These are phyloP conservation scores for Ophiostoma novo-ulmi DNA, from an alignment of 2,329 filamentous ascomycete genomes.

Conservation along the genomic window DNA sequence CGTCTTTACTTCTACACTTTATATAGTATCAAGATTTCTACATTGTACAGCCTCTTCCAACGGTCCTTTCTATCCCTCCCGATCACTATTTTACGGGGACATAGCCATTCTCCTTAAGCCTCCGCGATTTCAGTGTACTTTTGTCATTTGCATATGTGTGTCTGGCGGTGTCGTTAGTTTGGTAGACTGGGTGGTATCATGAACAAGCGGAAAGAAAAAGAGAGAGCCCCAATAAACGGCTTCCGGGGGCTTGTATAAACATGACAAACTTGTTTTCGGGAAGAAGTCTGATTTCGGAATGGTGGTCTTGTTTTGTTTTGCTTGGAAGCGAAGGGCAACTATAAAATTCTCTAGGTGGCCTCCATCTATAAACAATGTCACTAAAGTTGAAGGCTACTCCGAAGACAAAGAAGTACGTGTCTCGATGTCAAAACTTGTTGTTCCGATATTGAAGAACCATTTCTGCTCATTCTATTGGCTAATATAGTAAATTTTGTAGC, in stretches of 20 bases:
- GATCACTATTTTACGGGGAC: background rate
- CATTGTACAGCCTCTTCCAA: background rate
- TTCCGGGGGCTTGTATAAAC: background rate
- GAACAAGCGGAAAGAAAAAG: background rate
- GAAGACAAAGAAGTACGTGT: constrained; percentile 1
- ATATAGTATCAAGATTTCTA: background rate
- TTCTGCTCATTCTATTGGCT: background rate
- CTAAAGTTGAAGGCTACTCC: background rate
- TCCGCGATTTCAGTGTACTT: background rate
- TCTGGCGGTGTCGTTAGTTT: background rate
- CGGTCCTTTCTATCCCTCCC: background rate
- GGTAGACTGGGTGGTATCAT: background rate
- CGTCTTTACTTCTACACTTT: background rate
- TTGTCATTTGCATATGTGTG: background rate
- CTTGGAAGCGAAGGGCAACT: background rate
- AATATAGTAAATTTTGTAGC: background rate
- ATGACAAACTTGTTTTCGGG: background rate
- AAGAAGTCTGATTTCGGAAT: background rate
- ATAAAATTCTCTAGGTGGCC: background rate
- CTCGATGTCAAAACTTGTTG: background rate
- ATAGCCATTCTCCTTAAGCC: background rate
- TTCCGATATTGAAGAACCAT: background rate
- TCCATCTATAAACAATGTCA: background rate
- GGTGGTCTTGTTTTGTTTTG: background rate
- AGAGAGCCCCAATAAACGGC: background rate